phyloP scores from a whole-genome alignment of 2,329 filamentous ascomycete genomes.

The Geosmithia morbida region DNA sequence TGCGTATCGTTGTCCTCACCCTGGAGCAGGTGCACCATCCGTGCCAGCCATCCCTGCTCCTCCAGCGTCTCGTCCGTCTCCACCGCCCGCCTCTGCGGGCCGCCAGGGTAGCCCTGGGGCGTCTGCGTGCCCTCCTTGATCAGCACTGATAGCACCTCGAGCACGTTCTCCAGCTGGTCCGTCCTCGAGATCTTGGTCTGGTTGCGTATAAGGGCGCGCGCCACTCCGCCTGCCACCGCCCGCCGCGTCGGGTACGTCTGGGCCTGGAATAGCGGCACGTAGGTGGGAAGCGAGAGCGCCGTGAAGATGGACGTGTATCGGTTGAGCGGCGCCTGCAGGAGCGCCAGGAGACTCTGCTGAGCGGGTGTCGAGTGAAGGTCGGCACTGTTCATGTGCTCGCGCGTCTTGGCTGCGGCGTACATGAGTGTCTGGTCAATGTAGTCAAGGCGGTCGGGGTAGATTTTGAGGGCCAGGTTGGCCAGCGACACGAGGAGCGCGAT shows the following conservation, averaged over 20 bases:
- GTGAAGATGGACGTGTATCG: slow-evolving; percentile 91
- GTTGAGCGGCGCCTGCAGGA: slow-evolving; percentile 82
- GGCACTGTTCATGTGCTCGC: slow-evolving; percentile 84
- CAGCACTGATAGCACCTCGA: slow-evolving; percentile 78
- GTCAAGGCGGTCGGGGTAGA: slow-evolving; percentile 83
- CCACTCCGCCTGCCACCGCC: slow-evolving; percentile 80
- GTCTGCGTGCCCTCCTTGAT: slow-evolving; percentile 86
- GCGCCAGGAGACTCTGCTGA: slow-evolving; percentile 76
- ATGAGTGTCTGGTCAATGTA: slow-evolving; percentile 90
- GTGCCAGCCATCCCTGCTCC: slow-evolving; percentile 92
- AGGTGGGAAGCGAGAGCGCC: slow-evolving; percentile 83
- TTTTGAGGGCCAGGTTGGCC: slow-evolving; percentile 84
- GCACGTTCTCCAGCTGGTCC: slow-evolving; percentile 72
- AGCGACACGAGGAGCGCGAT: slow-evolving; percentile 90
- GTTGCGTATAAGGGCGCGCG: slow-evolving; percentile 67
- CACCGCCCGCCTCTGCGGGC: slow-evolving; percentile 55
- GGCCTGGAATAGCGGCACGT: slow-evolving; percentile 75
- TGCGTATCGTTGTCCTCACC: slow-evolving; percentile 83
- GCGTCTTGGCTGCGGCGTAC: slow-evolving; percentile 75
- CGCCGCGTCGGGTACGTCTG: slow-evolving; percentile 88
- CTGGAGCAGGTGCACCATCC: slow-evolving; percentile 78
- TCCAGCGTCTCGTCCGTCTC: slow-evolving; percentile 98
- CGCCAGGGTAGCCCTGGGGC: slow-evolving; percentile 71
- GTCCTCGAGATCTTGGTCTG: slow-evolving; percentile 65
- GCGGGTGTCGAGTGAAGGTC: slow-evolving; percentile 80